Conservation (phyloP, 768 basidiomycete species). For the Mycena indigotica region DNA sequence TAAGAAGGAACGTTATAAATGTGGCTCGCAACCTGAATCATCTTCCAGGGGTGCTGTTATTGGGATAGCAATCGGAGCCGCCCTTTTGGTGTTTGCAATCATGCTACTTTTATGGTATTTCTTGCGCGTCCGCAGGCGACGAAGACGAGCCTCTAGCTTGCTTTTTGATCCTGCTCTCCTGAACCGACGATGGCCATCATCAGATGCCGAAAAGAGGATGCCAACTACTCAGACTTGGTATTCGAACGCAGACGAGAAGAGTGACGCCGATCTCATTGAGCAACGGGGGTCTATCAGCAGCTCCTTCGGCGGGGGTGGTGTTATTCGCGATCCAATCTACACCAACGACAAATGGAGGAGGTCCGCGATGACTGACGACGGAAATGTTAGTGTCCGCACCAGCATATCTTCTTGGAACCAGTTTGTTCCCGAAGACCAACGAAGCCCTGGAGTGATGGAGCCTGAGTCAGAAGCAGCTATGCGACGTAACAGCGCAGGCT, state of each 20-base stretch:
- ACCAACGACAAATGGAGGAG: constrained; percentile 33
- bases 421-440: constrained; percentile 14
- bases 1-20: too few relatives aligned
- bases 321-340: constrained; percentile 40
- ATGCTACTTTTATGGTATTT: constrained; percentile 48
- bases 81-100: constrained; percentile 40
- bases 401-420: constrained; percentile 41
- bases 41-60: constrained; percentile 45
- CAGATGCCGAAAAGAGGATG: constrained; percentile 12
- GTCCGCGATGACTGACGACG: constrained; percentile 27
- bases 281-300: constrained; percentile 6
- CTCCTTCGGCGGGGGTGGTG: constrained; percentile 13
- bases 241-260: constrained; percentile 4
- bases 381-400: constrained; percentile 13
- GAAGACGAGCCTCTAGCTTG: constrained; percentile 21
- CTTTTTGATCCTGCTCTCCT: constrained; percentile 29
- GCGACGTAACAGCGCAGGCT: not conserved
- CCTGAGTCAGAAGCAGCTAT: not conserved
- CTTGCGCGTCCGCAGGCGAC: constrained; percentile 41
- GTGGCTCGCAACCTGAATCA: too few relatives aligned
- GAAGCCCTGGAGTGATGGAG: not conserved
- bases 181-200: constrained; percentile 23
- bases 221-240: not conserved
- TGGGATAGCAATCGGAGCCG: constrained; percentile 46
- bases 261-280: not conserved